Conservation (phyloP, 2,329 filamentous ascomycete genomes). For the Helicocarpus griseus region DNA sequence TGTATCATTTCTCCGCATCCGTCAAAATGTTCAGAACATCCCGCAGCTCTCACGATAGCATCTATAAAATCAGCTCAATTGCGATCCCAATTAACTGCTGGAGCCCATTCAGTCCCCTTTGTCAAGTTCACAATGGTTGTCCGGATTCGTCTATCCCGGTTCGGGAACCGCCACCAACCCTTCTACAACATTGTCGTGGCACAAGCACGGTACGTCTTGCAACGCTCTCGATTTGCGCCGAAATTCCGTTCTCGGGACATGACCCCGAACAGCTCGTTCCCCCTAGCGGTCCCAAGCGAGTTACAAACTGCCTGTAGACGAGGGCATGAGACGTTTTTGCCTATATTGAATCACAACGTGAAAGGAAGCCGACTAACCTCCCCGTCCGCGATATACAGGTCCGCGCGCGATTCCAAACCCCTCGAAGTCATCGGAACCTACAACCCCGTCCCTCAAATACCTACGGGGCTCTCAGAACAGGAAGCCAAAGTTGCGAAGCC, state of each 20-base stretch:
- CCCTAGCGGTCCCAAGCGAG: no score
- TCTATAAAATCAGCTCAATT: slow-evolving; percentile 46
- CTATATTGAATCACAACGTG: no score
- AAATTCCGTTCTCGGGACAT: no score
- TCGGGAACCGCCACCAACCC: slow-evolving; percentile 77
- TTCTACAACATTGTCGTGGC: slow-evolving; percentile 97
- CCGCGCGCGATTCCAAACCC: slow-evolving; percentile 76
- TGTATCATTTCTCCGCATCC: not conserved
- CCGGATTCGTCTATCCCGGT: slow-evolving; percentile 86
- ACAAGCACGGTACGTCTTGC: slow-evolving; percentile 62
- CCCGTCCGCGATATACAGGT: slow-evolving; percentile 40
- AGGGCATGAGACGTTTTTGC: no score
- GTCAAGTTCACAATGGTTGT: slow-evolving; percentile 64
- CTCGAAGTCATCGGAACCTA: slow-evolving; percentile 79
- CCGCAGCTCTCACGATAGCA: slow-evolving; percentile 64
- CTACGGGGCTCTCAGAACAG: slow-evolving; percentile 40
- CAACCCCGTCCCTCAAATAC: slow-evolving; percentile 49
- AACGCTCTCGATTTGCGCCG: no score
- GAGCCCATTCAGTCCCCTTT: not conserved
- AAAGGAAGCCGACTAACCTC: not conserved
- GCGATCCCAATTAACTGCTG: not conserved
- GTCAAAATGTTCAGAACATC: slow-evolving; percentile 5
- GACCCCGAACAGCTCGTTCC: no score
- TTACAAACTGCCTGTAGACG: no score
- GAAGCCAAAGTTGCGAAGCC: slow-evolving; percentile 48